Percentiles rank a stretch among this genome's conserved stretches.
Evolutionary conservation across 179 eudicot species (phyloP).

Genomic region (Sideroxylon spinosum): DNA sequence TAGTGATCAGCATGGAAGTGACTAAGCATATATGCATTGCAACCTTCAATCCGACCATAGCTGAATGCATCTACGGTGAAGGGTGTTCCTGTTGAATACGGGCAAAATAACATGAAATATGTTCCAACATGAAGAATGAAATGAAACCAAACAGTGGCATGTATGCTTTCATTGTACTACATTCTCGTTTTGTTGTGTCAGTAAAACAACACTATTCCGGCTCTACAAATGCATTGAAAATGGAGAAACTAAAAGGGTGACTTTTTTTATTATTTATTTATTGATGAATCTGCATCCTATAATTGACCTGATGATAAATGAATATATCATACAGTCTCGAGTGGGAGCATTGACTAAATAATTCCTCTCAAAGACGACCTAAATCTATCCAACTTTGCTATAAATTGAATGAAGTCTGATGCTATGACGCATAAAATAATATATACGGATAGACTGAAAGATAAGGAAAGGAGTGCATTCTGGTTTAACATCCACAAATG

Average conservation of each 20-base stretch:
- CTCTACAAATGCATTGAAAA: neutral
- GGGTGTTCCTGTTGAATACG: conserved; percentile 42
- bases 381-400: neutral
- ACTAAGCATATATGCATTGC: conserved; percentile 53
- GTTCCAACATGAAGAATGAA: neutral
- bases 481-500: neutral
- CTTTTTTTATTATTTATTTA: neutral
- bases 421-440: neutral
- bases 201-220: too few species aligned
- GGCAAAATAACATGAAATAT: neutral
- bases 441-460: neutral
- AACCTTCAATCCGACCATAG: conserved; percentile 47
- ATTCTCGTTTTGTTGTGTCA: too few species aligned
- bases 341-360: neutral
- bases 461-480: neutral
- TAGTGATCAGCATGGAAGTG: conserved; percentile 73
- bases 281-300: neutral
- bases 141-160: too few species aligned
- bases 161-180: too few species aligned
- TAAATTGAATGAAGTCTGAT: neutral
- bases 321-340: neutral
- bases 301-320: neutral
- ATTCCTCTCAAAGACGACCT: neutral
- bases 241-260: neutral
- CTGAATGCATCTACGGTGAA: conserved; percentile 66